phyloP scores from a whole-genome alignment of 148 eudicot species.

The Silene conica region DNA sequence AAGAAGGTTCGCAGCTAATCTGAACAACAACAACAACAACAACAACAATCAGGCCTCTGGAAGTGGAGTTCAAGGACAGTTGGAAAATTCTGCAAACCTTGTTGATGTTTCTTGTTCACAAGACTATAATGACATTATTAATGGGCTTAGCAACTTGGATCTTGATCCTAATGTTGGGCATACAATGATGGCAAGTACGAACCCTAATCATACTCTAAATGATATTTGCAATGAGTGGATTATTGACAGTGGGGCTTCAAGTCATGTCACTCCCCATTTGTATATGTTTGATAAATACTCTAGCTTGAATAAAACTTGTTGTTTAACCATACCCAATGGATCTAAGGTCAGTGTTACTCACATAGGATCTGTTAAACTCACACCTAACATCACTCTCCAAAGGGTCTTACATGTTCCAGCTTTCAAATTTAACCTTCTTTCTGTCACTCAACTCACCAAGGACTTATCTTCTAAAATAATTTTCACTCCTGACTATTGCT shows the following conservation, averaged over 20 bases:
- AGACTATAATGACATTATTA: no score
- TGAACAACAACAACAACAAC: no score
- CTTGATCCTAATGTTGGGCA: no score
- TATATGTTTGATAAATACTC: background rate
- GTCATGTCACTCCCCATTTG: background rate
- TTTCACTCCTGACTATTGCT: background rate
- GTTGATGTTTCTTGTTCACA: no score
- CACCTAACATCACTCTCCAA: background rate
- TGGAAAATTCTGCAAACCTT: no score
- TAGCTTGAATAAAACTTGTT: no score
- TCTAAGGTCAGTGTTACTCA: background rate
- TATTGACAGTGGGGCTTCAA: background rate
- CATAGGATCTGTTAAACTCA: background rate
- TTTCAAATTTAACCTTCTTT: background rate
- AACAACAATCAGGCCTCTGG: no score
- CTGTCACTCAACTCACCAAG: background rate
- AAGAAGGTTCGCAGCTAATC: no score
- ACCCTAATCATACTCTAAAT: no score
- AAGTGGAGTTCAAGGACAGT: no score
- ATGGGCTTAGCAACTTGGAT: no score
- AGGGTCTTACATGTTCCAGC: background rate
- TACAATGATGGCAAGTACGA: no score
- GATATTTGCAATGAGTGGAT: background rate
- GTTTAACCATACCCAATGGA: constrained; percentile 3
- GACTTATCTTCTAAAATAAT: background rate